Evolutionary conservation across 2,329 filamentous ascomycete species (phyloP), one percentile per base, ranked within the genome.

Genomic region (Trichophyton mentagrophytes): DNA sequence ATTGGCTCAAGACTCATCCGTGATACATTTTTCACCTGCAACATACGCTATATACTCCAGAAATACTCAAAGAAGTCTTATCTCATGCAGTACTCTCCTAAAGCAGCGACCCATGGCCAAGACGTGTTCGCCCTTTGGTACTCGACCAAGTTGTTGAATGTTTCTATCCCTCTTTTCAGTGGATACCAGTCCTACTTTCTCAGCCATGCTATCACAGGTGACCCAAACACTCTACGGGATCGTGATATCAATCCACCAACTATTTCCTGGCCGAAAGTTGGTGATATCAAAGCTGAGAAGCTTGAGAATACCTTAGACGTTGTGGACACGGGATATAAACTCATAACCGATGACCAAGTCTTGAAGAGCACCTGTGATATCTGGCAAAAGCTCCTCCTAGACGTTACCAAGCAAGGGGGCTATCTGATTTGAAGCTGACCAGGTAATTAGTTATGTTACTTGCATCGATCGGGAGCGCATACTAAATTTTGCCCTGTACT

Each of bases 161-260:
- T 13, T 8, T 42, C 36, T 20, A 58, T 58, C 27, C 56, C 56
- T 7, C 36, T 58, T 11, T 58, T 42, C 13, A 25, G 11, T 11
- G 56, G 36, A 5, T 58, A 58, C 38, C 56, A 58, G 40, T 58
- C 56, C 20, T 58, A 58, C 38, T 7, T 58, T 25, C 36, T 58
- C 20, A 46, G 56, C 9, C 40, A 58, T 25, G 56, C 56, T n/a
- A 42, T 58, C 36, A 58, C 56, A 20, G 36, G 36, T 9, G 20
- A 58, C 15, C 56, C 56, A 25, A 58, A 58, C 56, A 7, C 56
- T n/a, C 40, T 27, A 3, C 56, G 56, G 25, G 36, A 58, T 15
- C 20, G 7, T 11, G 38, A 11, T 5, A 13, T 42, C 25, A 25
- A 11, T 2, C 33, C 40, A n/a, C 20, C 56, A 42, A 58, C 56